Base-by-base conservation (phyloP, 2,329 filamentous ascomycete genomes). In the Lecanoromycetidae sp. region DNA sequence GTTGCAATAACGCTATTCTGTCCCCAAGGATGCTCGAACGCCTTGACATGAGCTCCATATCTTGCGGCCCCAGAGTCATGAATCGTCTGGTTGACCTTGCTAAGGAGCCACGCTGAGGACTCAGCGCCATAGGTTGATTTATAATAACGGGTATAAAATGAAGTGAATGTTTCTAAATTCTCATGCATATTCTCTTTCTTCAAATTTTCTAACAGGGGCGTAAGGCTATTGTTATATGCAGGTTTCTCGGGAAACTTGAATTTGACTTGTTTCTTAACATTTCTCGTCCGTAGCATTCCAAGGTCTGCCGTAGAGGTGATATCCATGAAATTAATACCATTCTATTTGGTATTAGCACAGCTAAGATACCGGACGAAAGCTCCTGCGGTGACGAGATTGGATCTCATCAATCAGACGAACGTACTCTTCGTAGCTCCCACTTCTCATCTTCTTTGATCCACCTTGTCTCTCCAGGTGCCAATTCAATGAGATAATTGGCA, bases 361-460 rank as follows among this genome's bases (percentile, higher is more conserved):
- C 29, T 3, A 3, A 9, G 12, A 33, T 20, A n/a, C 13, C 12
- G 17, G 35, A 6, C 15, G 22, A 10, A 32, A 9, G 9, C 13
- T 23, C 35, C 6, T 12, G 10, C 25, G 12, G 13, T 2, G 12
- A 40, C 36, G 26, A 22, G 13, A 30, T 25, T n/a, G 2, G 13
- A 35, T 47, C 13, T 15, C 19, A 17, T 23, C 10, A 22, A 25
- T 10, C 13, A 3, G 38, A 36, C 4, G 44, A 35, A 67, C 77
- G 49, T 74, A 93, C 87, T 56, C 87, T 75, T 60, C 84, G 81
- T 54, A 96, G 69, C 64, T 82, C 80, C 87, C 90, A 95, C 67
- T 96, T 98, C 69, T 95, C 80, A 29, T 94, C 85, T 59, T 96
- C 90, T 0, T 86, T 93, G 26, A 95, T 82, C 84, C 85, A 91